Evolutionary conservation across 2,329 filamentous ascomycete species (phyloP).

Genomic region (Colletotrichum sp.): DNA sequence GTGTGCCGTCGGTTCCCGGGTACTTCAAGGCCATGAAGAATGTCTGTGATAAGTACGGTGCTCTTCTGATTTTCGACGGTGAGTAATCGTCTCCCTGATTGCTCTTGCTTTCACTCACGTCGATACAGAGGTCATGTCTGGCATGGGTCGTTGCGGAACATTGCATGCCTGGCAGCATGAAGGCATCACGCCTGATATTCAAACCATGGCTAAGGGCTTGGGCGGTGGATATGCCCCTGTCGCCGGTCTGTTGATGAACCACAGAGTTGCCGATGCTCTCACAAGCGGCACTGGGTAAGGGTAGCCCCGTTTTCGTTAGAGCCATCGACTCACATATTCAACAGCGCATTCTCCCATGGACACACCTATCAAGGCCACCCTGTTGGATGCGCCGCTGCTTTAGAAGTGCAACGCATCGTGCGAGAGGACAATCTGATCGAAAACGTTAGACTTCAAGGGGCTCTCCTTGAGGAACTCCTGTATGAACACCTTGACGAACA

Average conservation of each 20-base stretch:
- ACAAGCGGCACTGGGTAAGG: constrained; percentile 44
- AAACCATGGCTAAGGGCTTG: constrained; percentile 64
- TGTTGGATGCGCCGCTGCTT: constrained; percentile 62
- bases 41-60: constrained; percentile 74
- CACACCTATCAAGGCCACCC: constrained; percentile 69
- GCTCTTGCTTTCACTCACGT: background rate
- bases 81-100: background rate
- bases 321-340: background rate
- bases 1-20: constrained; percentile 56
- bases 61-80: constrained; percentile 74
- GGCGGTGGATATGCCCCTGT: constrained; percentile 61
- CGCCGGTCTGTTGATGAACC: constrained; percentile 57
- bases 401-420: constrained; percentile 68
- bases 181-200: constrained; percentile 53
- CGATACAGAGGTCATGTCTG: constrained; percentile 33
- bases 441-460: constrained; percentile 62
- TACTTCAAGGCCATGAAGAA: constrained; percentile 73
- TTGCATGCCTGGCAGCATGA: constrained; percentile 28
- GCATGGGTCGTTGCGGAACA: constrained; percentile 10
- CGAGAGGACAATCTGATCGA: constrained; percentile 60
- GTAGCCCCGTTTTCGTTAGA: constrained; percentile 4
- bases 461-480: constrained; percentile 17
- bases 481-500: constrained; percentile 26
- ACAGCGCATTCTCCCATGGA: constrained; percentile 50
- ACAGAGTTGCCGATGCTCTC: constrained; percentile 54